Base-by-base conservation (phyloP, 306 rosid species). In the Malus asiatica region DNA sequence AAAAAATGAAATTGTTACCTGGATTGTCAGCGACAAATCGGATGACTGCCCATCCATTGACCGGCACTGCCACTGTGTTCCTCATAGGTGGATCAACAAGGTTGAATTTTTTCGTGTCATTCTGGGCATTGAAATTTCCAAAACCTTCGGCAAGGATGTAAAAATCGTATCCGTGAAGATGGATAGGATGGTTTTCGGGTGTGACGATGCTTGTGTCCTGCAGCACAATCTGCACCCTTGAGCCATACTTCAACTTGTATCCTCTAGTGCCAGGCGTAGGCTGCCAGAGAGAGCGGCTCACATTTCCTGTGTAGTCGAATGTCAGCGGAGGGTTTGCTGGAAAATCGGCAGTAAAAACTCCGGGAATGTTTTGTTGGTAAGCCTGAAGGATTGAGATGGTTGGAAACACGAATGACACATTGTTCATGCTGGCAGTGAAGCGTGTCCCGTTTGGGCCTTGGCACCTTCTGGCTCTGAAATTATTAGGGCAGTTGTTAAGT, bases 21-120 rank as follows among this genome's bases (percentile, higher is more conserved):
- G 99, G 99, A 63, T 95, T 95, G 69, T 92, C 97, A 23, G 99
- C 97, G 0, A 95, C 96, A 64, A 95, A 95, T 71, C 99, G 83
- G 25, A 92, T 90, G 72, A 92, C 97, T 6, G 99, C 90, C 97
- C 99, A 95, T 38, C 99, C 99, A 63, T 90, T 92, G 0, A 14
- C 81, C 4, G 97, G 99, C 18, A 95, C 91, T 0, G 92, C 90
- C 19, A 89, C 97, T 0, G 97, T 95, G 83, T 95, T 95, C 70
- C 97, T 80, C 25, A 82, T 7, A 44, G 99, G 97, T 53, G 97
- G 97, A 81, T 92, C 99, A 44, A 95, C 81, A 25, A 95, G 97
- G 87, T 95, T 95, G 80, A 92, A 95, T 6, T 84, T 90, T 8
- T 74, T 0, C 0, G 89, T 74, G 72, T 92, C 97, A 6, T 67